Evolutionary conservation across 2,329 filamentous ascomycete species (phyloP).

Genomic region (Periconia macrospinosa): DNA sequence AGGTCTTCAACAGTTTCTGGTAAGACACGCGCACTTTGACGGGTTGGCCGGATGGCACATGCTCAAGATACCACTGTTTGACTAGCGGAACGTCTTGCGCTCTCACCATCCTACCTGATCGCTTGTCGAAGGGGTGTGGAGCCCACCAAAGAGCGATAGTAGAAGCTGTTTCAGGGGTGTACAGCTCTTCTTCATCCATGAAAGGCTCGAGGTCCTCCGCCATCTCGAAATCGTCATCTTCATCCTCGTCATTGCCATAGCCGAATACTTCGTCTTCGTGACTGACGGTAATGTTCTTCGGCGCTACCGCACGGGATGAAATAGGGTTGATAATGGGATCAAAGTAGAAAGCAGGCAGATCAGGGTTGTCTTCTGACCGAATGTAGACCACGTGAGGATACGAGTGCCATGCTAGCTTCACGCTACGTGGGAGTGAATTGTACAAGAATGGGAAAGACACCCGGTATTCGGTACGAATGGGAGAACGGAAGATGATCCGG

Average conservation of each 20-base stretch:
- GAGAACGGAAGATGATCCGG: constrained; percentile 95
- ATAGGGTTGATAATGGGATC: constrained; percentile 98
- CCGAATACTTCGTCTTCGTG: constrained; percentile 96
- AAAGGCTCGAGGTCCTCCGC: constrained; percentile 83
- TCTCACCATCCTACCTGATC: constrained; percentile 93
- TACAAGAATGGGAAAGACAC: constrained; percentile 95
- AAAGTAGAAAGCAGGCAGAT: constrained; percentile 94
- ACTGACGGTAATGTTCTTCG: constrained; percentile 88
- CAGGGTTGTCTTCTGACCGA: constrained; percentile 75
- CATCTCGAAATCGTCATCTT: constrained; percentile 80
- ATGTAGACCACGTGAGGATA: constrained; percentile 92
- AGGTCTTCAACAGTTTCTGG: constrained; percentile 95
- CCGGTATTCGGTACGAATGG: constrained; percentile 92
- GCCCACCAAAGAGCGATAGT: constrained; percentile 98
- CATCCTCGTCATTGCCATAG: constrained; percentile 75
- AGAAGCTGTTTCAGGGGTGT: constrained; percentile 83
- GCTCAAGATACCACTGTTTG: constrained; percentile 98
- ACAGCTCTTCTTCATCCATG: constrained; percentile 83
- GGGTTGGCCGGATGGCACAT: constrained; percentile 85
- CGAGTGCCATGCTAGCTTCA: constrained; percentile 91
- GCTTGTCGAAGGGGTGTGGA: constrained; percentile 90
- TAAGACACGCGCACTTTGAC: constrained; percentile 98
- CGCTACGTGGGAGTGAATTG: constrained; percentile 92
- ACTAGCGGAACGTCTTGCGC: constrained; percentile 96
- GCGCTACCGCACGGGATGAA: constrained; percentile 88